A percentile compares a stretch with the other conserved stretches of the same genome.
Evolutionary conservation across 2,329 filamentous ascomycete genomes (phyloP).

Genomic region (Penicillium sp.): DNA sequence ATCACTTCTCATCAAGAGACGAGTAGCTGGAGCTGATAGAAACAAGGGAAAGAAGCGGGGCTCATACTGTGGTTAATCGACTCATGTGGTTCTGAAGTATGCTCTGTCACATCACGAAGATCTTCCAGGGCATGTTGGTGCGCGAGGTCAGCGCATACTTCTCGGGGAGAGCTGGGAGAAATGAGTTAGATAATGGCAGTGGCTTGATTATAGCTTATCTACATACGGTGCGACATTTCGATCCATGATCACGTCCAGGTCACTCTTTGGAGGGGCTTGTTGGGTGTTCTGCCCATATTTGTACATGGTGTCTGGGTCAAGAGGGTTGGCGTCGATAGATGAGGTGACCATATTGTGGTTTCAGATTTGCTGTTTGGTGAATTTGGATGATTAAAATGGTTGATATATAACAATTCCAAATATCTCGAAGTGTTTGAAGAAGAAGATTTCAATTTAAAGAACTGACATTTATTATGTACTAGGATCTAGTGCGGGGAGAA

Average conservation of each 20-base stretch:
- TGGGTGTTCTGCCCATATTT: neutral
- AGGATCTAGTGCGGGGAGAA: neutral
- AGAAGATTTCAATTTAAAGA: no score
- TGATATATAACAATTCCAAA: neutral
- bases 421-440: neutral
- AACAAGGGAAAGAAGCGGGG: neutral
- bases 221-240: constrained; percentile 23
- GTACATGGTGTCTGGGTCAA: constrained; percentile 18
- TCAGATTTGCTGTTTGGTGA: neutral
- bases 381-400: neutral
- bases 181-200: neutral
- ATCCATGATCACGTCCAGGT: constrained; percentile 10
- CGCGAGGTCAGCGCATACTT: constrained; percentile 21
- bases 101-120: constrained; percentile 18
- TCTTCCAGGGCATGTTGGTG: constrained; percentile 23
- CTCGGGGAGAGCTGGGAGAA: constrained; percentile 15
- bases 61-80: neutral
- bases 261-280: constrained; percentile 5
- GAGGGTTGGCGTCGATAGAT: constrained; percentile 16
- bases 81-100: constrained; percentile 10
- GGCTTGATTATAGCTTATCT: no score
- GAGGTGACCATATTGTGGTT: constrained; percentile 16
- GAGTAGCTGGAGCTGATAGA: neutral
- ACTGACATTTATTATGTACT: neutral
- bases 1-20: neutral